Conservation (phyloP, 805 yeast genomes). For the Wickerhamomyces bovis region DNA sequence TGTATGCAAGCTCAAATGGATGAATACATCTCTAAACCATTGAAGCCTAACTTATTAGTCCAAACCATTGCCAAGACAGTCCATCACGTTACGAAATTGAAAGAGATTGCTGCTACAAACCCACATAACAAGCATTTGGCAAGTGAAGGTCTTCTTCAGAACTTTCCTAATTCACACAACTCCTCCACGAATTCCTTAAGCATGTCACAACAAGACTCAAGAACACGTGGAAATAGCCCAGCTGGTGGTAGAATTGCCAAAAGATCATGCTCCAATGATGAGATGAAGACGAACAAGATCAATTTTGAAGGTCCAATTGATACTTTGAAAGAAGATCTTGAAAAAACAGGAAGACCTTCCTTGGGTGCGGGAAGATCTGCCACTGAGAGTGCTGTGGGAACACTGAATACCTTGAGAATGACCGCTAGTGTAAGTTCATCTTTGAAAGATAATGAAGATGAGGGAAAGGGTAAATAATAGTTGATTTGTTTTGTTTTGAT, state of each 20-base stretch:
- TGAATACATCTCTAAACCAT: conserved; percentile 80
- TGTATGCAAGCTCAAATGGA: conserved; percentile 88
- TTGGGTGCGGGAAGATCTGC: conserved; percentile 6
- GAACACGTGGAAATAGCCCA: background rate
- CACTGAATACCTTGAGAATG: conserved; percentile 7
- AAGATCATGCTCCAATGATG: conserved; percentile 10
- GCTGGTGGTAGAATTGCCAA: conserved; percentile 3
- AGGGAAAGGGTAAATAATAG: background rate
- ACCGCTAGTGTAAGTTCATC: background rate
- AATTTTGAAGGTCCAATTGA: background rate
- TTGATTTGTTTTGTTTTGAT: no score
- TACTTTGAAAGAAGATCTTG: background rate
- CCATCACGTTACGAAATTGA: conserved; percentile 57
- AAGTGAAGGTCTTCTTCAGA: conserved; percentile 9
- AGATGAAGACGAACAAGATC: conserved; percentile 1
- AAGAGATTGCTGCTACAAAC: conserved; percentile 37
- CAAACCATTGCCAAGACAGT: conserved; percentile 83
- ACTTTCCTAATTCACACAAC: conserved; percentile 6
- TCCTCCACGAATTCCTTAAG: conserved; percentile 6
- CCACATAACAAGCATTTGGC: conserved; percentile 19
- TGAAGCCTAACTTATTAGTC: conserved; percentile 69
- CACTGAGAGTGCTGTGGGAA: conserved; percentile 12
- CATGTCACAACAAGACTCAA: background rate
- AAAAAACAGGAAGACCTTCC: conserved; percentile 3
- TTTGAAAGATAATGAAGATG: background rate